Evolutionary conservation across 331 rosid genomes (phyloP), one percentile per base, ranked within the genome.

Genomic region (Phaseolus coccineus): DNA sequence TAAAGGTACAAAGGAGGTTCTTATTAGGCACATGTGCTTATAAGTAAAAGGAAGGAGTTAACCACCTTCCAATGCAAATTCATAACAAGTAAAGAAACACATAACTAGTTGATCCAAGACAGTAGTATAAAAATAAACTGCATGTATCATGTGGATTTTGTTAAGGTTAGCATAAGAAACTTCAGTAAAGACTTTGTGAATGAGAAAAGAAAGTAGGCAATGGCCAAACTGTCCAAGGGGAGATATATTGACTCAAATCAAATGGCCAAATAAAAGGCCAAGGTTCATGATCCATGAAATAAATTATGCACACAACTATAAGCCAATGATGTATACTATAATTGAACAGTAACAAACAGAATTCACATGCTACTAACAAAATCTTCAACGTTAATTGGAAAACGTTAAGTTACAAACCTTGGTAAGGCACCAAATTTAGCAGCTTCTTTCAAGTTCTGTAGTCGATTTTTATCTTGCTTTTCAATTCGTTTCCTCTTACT

Each of bases 351-450:
- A 61, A 27, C 11, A 73, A 73, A 72, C 12, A 52, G 68, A 62
- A 64, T 16, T 25, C 74, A n/a, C 65, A 24, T 44, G 39, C 80
- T 35, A 61, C 39, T 5, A 35, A 35, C 56, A 57, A 57, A 73
- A 42, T 19, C 44, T 11, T 31, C 47, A 68, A 57, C 39, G 56
- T 47, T 28, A 62, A 59, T 69, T 35, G 71, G 0, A 37, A 35
- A 82, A 64, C 61, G 69, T 73, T 65, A 4, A 71, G 61, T 78
- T 71, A 77, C 57, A 85, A 57, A 94, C 98, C 97, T 91, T 55
- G 97, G 97, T 71, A 94, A 82, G 79, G 91, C 89, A 78, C 95
- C 98, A 24, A 79, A 85, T 83, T 89, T 92, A 33, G 94, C 91
- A 63, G 97, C 97, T 82, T 87, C 81, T 84, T 89, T 89, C 87